These are phyloP conservation scores for Phytophthora hybrid DNA, from an alignment of 352 stramenopile genomes.

Conservation along the genomic window DNA sequence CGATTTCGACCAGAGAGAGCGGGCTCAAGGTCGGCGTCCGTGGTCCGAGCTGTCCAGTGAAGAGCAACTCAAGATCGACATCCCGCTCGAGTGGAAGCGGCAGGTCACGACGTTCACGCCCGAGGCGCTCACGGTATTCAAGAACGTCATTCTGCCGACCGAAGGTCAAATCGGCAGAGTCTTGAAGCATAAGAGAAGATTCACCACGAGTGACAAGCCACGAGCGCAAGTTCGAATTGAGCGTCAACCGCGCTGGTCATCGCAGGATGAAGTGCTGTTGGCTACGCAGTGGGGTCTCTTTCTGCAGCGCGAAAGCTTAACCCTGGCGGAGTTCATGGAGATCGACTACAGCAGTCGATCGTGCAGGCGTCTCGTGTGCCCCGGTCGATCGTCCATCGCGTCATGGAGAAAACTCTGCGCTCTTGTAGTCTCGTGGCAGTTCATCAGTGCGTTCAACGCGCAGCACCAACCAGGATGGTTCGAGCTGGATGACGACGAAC, in stretches of 20 bases:
- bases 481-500: slow-evolving; percentile 22
- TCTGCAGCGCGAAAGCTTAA: slow-evolving; percentile 18
- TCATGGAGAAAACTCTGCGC: slow-evolving; percentile 28
- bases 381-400: slow-evolving; percentile 15
- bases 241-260: slow-evolving; percentile 9
- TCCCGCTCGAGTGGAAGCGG: slow-evolving; percentile 24
- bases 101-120: slow-evolving; percentile 27
- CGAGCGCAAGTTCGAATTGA: background rate
- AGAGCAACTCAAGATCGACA: slow-evolving; percentile 14
- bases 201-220: background rate
- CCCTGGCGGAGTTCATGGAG: slow-evolving; percentile 11
- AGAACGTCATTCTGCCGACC: slow-evolving; percentile 5
- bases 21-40: slow-evolving; percentile 5
- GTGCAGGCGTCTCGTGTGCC: slow-evolving; percentile 3
- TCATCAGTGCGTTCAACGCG: slow-evolving; percentile 28
- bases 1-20: slow-evolving; percentile 13
- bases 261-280: slow-evolving; percentile 18
- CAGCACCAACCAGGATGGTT: slow-evolving; percentile 36
- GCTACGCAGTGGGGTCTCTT: slow-evolving; percentile 17
- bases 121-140: slow-evolving; percentile 16
- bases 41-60: slow-evolving; percentile 28
- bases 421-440: slow-evolving; percentile 28
- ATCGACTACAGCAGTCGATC: slow-evolving; percentile 13
- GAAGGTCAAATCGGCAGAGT: background rate
- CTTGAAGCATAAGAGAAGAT: slow-evolving; percentile 11